These are phyloP conservation scores for Podospora bellae-mahoneyi DNA, from an alignment of 495 filamentous ascomycete genomes.

Conservation along the genomic window DNA sequence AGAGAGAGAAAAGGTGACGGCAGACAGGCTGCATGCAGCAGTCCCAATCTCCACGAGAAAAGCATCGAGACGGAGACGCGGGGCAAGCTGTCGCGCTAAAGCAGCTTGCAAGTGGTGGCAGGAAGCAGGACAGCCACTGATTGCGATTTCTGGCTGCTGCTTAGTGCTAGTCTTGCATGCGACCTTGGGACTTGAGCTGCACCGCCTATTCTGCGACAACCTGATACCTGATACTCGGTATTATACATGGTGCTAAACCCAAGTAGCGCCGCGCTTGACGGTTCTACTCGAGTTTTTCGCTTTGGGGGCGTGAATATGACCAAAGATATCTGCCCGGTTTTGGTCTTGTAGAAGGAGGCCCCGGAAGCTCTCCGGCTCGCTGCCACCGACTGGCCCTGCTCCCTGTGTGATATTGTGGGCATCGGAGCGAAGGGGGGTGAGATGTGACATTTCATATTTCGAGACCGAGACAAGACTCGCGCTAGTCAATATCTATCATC, in stretches of 20 bases:
- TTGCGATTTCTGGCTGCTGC: not conserved
- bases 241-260: constrained; percentile 5
- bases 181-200: not conserved
- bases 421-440: constrained; percentile 5
- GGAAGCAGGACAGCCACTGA: not conserved
- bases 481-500: not conserved
- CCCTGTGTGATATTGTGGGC: constrained; percentile 14
- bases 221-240: not conserved
- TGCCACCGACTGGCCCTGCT: not conserved
- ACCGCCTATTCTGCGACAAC: constrained; percentile 4
- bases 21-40: constrained; percentile 21
- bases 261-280: not conserved
- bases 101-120: not conserved
- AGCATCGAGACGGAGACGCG: not conserved
- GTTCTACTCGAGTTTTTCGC: constrained; percentile 1
- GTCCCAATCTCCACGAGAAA: constrained; percentile 10
- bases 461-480: not conserved
- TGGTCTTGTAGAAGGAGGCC: constrained; percentile 1
- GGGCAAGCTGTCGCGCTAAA: not conserved
- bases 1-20: constrained; percentile 11
- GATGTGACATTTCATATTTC: constrained; percentile 13
- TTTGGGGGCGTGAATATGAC: constrained; percentile 13
- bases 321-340: not conserved
- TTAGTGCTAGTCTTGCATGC: not conserved
- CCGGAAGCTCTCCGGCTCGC: constrained; percentile 19